Evolutionary conservation across 2,329 filamentous ascomycete genomes (phyloP).

Genomic region (Cladosporium sp.): DNA sequence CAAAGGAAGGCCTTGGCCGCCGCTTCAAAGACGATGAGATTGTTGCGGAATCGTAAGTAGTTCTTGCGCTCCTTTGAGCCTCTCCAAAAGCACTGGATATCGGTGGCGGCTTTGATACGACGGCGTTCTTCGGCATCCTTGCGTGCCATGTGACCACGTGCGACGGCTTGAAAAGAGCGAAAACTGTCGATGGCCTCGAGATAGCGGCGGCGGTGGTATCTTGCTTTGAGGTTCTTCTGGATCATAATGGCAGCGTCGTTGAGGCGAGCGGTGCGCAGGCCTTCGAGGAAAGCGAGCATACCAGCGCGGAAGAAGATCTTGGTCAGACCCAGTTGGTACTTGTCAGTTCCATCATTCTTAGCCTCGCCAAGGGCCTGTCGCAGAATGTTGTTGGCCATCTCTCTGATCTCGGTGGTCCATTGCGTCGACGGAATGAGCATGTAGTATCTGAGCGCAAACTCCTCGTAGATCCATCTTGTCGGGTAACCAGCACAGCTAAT

Average conservation of each 20-base stretch:
- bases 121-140: slow-evolving; percentile 75
- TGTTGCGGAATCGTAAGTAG: slow-evolving; percentile 73
- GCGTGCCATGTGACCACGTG: slow-evolving; percentile 74
- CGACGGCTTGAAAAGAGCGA: slow-evolving; percentile 71
- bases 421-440: slow-evolving; percentile 87
- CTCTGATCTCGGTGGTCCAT: slow-evolving; percentile 90
- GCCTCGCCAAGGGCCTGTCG: slow-evolving; percentile 72
- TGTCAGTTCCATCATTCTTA: slow-evolving; percentile 69
- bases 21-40: slow-evolving; percentile 85
- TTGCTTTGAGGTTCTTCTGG: slow-evolving; percentile 94
- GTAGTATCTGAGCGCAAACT: slow-evolving; percentile 96
- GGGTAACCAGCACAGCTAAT: slow-evolving; percentile 98
- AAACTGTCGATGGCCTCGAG: slow-evolving; percentile 81
- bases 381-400: slow-evolving; percentile 92
- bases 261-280: slow-evolving; percentile 81
- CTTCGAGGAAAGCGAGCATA: slow-evolving; percentile 97
- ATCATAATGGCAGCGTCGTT: slow-evolving; percentile 97
- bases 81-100: slow-evolving; percentile 92
- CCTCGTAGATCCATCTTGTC: slow-evolving; percentile 97
- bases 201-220: slow-evolving; percentile 91
- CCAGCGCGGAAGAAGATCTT: slow-evolving; percentile 99
- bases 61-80: slow-evolving; percentile 83
- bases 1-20: slow-evolving; percentile 87
- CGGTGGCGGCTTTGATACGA: slow-evolving; percentile 80
- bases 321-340: slow-evolving; percentile 94